Conservation (phyloP, 352 stramenopile genomes). For the Globisporangium cylindrosporum region DNA sequence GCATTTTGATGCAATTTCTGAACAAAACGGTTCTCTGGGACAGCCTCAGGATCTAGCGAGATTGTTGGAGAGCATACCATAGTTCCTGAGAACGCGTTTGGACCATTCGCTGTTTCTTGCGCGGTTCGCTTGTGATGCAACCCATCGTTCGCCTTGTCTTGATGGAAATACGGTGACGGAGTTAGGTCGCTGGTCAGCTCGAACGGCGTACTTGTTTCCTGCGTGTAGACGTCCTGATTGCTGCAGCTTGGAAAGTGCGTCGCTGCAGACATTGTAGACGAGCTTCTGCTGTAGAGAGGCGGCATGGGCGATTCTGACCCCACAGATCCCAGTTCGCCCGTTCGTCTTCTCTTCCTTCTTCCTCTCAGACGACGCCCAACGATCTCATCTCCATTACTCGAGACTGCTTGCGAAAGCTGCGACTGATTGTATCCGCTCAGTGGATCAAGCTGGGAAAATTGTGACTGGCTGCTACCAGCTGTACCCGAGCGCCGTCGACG, state of each 20-base stretch:
- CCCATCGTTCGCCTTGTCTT: neutral
- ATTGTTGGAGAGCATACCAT: neutral
- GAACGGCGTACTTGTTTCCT: constrained; percentile 12
- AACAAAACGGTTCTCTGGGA: neutral
- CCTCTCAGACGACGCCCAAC: neutral
- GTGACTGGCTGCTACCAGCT: constrained; percentile 1
- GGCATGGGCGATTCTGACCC: neutral
- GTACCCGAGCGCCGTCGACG: constrained; percentile 2
- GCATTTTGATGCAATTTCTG: neutral
- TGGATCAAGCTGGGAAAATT: neutral
- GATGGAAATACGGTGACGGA: constrained; percentile 3
- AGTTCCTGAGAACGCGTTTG: neutral
- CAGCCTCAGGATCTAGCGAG: neutral
- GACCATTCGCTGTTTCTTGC: neutral
- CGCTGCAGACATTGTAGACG: neutral
- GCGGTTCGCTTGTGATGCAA: neutral
- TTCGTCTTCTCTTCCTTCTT: constrained; percentile 6
- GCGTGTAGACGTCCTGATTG: neutral
- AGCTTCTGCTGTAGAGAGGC: neutral
- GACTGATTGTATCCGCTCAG: neutral
- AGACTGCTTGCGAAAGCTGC: constrained; percentile 5
- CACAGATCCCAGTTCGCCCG: neutral
- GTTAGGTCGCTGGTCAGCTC: constrained; percentile 3
- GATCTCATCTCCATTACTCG: neutral
- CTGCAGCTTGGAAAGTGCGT: neutral